A percentile compares a stretch with the other conserved stretches of the same genome.
phyloP scores from a whole-genome alignment of 345 rosid species.

The Moricandia arvensis region DNA sequence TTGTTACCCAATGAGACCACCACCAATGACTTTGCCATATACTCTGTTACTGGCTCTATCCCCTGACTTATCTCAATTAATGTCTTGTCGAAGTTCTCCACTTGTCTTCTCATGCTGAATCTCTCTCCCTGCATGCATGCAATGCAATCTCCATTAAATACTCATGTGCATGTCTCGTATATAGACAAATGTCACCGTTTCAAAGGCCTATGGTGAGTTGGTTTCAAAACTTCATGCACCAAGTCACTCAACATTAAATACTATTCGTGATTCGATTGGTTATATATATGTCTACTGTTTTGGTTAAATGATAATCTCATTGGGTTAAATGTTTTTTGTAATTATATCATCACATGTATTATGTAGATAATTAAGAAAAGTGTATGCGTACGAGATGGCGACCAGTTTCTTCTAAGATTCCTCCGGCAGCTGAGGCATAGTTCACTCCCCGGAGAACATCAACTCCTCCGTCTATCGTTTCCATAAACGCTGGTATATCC shows the following conservation, averaged over 20 bases:
- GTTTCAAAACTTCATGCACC: neutral
- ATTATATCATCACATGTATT: no score
- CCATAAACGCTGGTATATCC: conserved; percentile 53
- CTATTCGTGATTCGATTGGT: no score
- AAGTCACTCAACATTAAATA: no score
- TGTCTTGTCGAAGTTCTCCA: conserved; percentile 56
- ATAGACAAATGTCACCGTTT: no score
- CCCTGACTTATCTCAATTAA: conserved; percentile 44
- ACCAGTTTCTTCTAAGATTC: conserved; percentile 73
- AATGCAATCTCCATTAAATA: conserved; percentile 7
- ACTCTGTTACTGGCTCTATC: conserved; percentile 23
- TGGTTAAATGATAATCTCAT: neutral
- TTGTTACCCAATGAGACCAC: conserved; percentile 66
- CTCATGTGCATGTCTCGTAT: neutral
- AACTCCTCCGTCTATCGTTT: conserved; percentile 39
- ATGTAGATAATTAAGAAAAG: neutral
- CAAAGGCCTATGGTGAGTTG: no score
- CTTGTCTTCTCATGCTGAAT: conserved; percentile 58
- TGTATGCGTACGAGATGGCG: conserved; percentile 39
- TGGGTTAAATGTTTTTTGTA: no score
- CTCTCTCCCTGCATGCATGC: conserved; percentile 61
- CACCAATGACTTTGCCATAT: conserved; percentile 56
- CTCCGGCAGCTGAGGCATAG: conserved; percentile 90
- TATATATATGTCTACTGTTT: no score
- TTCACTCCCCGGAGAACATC: conserved; percentile 58